These are phyloP conservation scores for Prinsepia uniflora DNA, from an alignment of 306 rosid species.

Conservation along the genomic window DNA sequence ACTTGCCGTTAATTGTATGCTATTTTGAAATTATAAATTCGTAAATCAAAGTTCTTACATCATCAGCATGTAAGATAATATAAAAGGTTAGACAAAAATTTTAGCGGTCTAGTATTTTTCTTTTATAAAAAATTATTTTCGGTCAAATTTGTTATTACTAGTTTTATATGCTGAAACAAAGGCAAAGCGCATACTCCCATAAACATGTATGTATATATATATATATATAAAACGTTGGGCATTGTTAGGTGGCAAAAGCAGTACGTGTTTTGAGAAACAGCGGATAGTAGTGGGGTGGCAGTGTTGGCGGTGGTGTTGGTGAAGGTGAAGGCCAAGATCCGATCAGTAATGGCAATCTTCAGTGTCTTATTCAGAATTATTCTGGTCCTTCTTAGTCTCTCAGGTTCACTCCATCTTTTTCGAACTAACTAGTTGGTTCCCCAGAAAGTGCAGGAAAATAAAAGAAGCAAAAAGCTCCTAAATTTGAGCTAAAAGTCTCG, in stretches of 20 bases:
- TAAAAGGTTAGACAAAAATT: no score
- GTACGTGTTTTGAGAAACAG: neutral
- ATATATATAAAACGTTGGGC: neutral
- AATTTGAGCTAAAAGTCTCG: neutral
- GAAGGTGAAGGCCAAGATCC: slow-evolving; percentile 26
- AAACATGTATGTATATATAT: neutral
- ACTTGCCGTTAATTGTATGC: no score
- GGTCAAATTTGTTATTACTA: no score
- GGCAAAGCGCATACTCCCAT: neutral
- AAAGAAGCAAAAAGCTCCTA: neutral
- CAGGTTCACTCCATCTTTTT: slow-evolving; percentile 39
- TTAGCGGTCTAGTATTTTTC: no score
- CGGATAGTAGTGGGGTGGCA: neutral
- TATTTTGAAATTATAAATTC: no score
- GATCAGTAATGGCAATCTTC: slow-evolving; percentile 36
- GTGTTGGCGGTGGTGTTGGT: neutral
- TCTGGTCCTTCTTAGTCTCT: slow-evolving; percentile 42
- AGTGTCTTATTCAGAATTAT: slow-evolving; percentile 33
- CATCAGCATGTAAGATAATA: no score
- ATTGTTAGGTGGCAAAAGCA: neutral
- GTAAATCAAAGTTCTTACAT: no score
- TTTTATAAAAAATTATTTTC: no score
- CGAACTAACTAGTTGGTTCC: slow-evolving; percentile 20
- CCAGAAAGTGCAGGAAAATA: slow-evolving; percentile 2
- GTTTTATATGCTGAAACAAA: no score